Evolutionary conservation across 768 basidiomycete genomes (phyloP), one percentile per base, ranked within the genome.

Genomic region (Russula lepida): DNA sequence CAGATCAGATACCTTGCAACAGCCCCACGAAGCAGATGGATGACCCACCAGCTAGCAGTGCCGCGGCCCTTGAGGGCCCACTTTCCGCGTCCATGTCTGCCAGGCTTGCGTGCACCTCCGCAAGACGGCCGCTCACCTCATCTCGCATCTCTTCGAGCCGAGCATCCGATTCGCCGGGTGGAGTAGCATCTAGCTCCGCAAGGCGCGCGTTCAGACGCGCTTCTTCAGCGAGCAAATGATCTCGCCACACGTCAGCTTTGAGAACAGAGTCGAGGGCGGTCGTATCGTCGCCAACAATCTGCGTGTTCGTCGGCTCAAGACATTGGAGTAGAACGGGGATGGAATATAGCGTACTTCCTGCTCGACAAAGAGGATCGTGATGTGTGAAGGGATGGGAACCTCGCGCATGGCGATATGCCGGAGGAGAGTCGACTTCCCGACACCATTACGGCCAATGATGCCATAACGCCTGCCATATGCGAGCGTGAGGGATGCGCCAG

Each of bases 221-320:
- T 72, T 98, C 95, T 69, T 99, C 93, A 58, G 85, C 88, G 53
- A 97, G 74, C 19, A 98, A 78, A 65, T 92, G 89, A 69, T 95
- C 94, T 71, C 95, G 81, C 93, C 97, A 98, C 33, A 99, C 97
- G 70, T 99, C 97, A n/a, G 97, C 97, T 72, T 95, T 93, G n/a
- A 99, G 79, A 23, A 99, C 97, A 1, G 95, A 94, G 23, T 94
- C 89, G 46, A 99, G 79, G 3, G 97, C 97, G 1, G 78, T 76
- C 0, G 94, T 98, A 66, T 95, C 94, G 71, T 98, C 95, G 33
- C 95, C 97, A 57, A 92, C 71, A 66, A 98, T 89, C 90, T 94
- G 30, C 25, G 30, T 23, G 25, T 57, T 11, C 54, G 15, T 17
- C n/a, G 7, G 39, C 4, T 44, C 35, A 33, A 44, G 32, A 51